phyloP scores from a whole-genome alignment of 1,139 yeast species.

The Petasospora fabianii region DNA sequence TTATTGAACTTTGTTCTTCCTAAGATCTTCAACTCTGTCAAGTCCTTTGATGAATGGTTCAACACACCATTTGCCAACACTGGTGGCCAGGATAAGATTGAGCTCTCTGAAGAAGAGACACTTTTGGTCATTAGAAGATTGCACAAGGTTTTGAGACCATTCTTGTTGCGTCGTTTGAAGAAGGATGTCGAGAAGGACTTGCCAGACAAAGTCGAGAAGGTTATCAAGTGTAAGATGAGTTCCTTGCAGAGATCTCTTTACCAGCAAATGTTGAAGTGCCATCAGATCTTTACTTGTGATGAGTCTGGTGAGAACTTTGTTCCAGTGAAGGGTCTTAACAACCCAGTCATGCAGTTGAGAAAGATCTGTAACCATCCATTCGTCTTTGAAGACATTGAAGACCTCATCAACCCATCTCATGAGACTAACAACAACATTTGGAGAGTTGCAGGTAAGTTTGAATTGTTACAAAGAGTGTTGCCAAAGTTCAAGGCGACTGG shows the following conservation, averaged over 20 bases:
- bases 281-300: constrained; percentile 62
- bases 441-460: constrained; percentile 79
- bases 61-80: constrained; percentile 82
- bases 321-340: constrained; percentile 80
- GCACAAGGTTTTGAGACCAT: constrained; percentile 94
- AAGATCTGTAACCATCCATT: constrained; percentile 97
- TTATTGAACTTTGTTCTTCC: constrained; percentile 74
- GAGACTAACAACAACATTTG: constrained; percentile 70
- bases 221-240: constrained; percentile 91
- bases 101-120: constrained; percentile 87
- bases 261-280: constrained; percentile 71
- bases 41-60: constrained; percentile 87
- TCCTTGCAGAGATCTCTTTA: constrained; percentile 78
- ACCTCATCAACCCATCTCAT: constrained; percentile 70
- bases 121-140: constrained; percentile 89
- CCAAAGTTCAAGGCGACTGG: constrained; percentile 76
- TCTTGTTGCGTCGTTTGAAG: constrained; percentile 87
- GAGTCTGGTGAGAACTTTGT: constrained; percentile 40
- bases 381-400: constrained; percentile 93
- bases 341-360: constrained; percentile 92
- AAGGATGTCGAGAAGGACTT: constrained; percentile 96
- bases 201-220: constrained; percentile 94
- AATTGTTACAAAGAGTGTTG: constrained; percentile 65
- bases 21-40: constrained; percentile 76
- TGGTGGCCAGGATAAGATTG: constrained; percentile 78